These are phyloP conservation scores for Mycena maculata DNA, from an alignment of 768 basidiomycete genomes.

Conservation along the genomic window DNA sequence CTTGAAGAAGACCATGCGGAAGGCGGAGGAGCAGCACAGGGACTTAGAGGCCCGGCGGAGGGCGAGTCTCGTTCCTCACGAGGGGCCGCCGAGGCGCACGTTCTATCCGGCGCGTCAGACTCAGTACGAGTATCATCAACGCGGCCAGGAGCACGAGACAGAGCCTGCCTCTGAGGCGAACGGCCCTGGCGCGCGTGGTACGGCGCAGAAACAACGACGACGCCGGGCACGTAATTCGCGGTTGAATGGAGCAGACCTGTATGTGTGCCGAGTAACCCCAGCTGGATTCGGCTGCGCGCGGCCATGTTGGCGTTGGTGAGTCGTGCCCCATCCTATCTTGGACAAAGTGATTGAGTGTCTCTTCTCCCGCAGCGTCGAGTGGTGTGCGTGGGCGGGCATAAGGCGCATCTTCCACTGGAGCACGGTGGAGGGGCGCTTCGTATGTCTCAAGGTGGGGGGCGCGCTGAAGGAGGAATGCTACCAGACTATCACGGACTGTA, in stretches of 20 bases:
- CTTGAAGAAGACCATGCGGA: constrained; percentile 24
- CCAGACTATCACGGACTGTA: constrained; percentile 46
- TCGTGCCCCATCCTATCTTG: neutral
- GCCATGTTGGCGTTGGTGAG: constrained; percentile 64
- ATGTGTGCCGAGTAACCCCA: constrained; percentile 63
- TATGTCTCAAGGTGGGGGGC: constrained; percentile 58
- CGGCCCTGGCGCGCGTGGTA: neutral
- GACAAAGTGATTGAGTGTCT: constrained; percentile 3
- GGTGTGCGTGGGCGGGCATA: constrained; percentile 69
- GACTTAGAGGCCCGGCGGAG: constrained; percentile 25
- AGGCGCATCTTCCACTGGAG: constrained; percentile 69
- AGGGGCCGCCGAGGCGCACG: constrained; percentile 15
- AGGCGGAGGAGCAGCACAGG: constrained; percentile 16
- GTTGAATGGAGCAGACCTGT: constrained; percentile 65
- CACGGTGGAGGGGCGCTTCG: constrained; percentile 47
- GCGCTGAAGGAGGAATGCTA: constrained; percentile 50
- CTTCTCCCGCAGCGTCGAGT: constrained; percentile 52
- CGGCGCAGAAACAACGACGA: constrained; percentile 5
- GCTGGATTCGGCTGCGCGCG: constrained; percentile 60
- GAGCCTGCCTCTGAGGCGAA: constrained; percentile 15
- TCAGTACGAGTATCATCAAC: constrained; percentile 15
- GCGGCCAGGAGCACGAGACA: constrained; percentile 20
- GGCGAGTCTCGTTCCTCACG: constrained; percentile 22
- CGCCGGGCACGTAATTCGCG: constrained; percentile 41
- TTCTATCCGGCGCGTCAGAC: constrained; percentile 19